Base-by-base conservation (phyloP, 2,329 filamentous ascomycete species). In the Dactylellina parvicollis region DNA sequence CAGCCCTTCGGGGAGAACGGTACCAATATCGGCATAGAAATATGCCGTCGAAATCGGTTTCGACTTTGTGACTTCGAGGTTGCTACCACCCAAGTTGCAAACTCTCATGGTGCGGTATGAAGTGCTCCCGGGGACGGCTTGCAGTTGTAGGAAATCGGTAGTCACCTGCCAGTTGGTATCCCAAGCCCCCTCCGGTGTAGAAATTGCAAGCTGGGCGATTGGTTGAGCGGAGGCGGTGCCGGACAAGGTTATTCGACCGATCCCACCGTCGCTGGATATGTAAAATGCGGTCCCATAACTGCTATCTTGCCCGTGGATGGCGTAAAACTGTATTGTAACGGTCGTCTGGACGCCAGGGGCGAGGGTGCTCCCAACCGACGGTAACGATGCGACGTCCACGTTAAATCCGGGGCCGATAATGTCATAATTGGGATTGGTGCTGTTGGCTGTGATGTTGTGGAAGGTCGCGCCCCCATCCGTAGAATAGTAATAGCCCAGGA, bases 11-110 rank as follows among this genome's bases (percentile, higher is more conserved):
- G 61, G 61, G 28, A 66, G 57, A 2, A 56, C 61, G 7, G 49
- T 66, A 28, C 40, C 50, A 14, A 66, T 66, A n/a, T 66, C 61
- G 2, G 61, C 61, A 26, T 66, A 66, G 38, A 66, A 47, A 30
- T 56, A 66, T 5, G 26, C 10, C 0, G 61, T 66, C 2, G 61
- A 66, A 4, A 66, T 47, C 7, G 61, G 61, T 24, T 82, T 82
- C 9, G 78, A 80, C 59, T 81, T 82, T 42, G 80, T 81, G 67
- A 82, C 79, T 1, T 76, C 78, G n/a, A 82, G 67, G 7, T 77
- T 76, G 2, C 80, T 80, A 14, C 80, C 80, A 22, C 81, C 81
- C 12, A 75, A 70, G 56, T 82, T 82, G 75, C 80, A 81, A 30
- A 81, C 77, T 7, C 78, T 78, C 52, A 82, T 81, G 40, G 79